Evolutionary conservation across 2,329 filamentous ascomycete species (phyloP).

Genomic region (Magnaporthiopsis poae): DNA sequence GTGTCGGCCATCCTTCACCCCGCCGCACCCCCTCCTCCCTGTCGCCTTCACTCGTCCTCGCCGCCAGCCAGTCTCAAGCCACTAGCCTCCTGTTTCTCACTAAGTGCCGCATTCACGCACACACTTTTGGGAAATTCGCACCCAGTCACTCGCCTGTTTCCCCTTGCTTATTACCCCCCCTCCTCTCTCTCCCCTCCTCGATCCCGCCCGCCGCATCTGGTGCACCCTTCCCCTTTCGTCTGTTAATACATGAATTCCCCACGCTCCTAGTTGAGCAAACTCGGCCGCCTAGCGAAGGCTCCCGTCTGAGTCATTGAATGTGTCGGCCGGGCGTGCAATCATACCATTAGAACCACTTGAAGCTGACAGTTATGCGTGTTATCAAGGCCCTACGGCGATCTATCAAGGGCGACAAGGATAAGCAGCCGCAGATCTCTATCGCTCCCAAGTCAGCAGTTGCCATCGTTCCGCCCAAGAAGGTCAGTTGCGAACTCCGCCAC

Average conservation of each 20-base stretch:
- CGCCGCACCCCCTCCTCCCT: neutral
- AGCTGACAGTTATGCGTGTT: slow-evolving; percentile 35
- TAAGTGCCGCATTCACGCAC: neutral
- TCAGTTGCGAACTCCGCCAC: slow-evolving; percentile 31
- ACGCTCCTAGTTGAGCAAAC: neutral
- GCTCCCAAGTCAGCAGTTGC: slow-evolving; percentile 77
- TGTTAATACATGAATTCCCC: neutral
- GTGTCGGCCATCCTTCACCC: neutral
- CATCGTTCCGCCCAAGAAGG: slow-evolving; percentile 88
- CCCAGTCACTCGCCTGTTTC: neutral
- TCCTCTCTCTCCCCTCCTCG: neutral
- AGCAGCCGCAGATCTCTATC: slow-evolving; percentile 64
- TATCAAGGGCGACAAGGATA: slow-evolving; percentile 79
- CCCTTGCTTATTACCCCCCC: slow-evolving; percentile 2
- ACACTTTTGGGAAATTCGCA: neutral
- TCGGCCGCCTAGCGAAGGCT: neutral
- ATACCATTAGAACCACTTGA: neutral
- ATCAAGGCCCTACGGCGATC: slow-evolving; percentile 71
- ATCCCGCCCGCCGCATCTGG: neutral
- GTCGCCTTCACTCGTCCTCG: neutral
- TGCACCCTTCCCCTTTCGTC: slow-evolving; percentile 5
- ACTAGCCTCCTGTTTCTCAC: neutral
- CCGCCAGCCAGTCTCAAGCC: neutral
- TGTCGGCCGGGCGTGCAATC: neutral
- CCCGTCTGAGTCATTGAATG: neutral